Conservation (phyloP, 2,329 filamentous ascomycete species). For the Ceratocystiopsis sp. region DNA sequence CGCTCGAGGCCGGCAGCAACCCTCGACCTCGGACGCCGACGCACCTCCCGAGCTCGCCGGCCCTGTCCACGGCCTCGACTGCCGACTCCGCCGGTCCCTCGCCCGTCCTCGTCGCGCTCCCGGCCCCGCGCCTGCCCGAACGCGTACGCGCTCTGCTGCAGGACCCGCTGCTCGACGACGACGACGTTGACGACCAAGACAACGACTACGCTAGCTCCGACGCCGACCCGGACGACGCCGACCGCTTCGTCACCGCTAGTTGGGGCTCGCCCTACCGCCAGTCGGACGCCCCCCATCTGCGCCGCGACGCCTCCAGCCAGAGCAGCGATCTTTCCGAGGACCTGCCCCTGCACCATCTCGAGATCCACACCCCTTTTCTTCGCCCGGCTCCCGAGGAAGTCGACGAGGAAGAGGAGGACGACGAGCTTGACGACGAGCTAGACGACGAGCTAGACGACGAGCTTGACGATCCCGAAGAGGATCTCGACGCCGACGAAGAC, state of each 20-base stretch:
- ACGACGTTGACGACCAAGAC: conserved; percentile 2
- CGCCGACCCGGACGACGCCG: conserved; percentile 15
- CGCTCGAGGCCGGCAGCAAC: conserved; percentile 34
- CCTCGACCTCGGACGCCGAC: no score
- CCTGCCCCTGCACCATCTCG: conserved; percentile 42
- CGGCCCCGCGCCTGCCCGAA: conserved; percentile 38
- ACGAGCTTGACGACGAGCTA: conserved; percentile 16
- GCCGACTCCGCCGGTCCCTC: conserved; percentile 37
- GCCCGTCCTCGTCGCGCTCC: conserved; percentile 40
- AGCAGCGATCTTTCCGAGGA: conserved; percentile 44
- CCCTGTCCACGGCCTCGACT: conserved; percentile 45
- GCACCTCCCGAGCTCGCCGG: conserved; percentile 28
- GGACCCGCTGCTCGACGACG: conserved; percentile 27
- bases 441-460: not conserved
- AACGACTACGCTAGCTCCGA: no score
- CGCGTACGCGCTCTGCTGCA: conserved; percentile 36
- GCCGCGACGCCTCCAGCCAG: conserved; percentile 26
- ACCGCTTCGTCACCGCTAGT: conserved; percentile 50
- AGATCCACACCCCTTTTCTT: conserved; percentile 44
- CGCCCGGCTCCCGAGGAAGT: conserved; percentile 35
- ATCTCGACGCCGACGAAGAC: no score
- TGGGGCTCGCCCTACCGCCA: conserved; percentile 85
- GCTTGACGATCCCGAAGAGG: no score
- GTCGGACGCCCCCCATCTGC: conserved; percentile 34
- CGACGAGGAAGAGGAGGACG: conserved; percentile 16